Conservation (phyloP, 192 early-diverging fungal species). For the Backusella tarrabulga region DNA sequence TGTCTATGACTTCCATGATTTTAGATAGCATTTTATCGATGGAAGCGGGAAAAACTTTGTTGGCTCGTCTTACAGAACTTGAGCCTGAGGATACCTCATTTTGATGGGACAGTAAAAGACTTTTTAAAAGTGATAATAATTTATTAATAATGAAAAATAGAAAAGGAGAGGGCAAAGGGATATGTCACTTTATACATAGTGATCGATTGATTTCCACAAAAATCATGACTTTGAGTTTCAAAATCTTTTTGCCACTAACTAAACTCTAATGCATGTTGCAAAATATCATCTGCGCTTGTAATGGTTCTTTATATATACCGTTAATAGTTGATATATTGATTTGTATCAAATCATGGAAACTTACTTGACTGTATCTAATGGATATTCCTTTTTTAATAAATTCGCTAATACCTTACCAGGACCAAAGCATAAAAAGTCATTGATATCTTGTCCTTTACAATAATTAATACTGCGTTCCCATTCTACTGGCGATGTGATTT, state of each 20-base stretch:
- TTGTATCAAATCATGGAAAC: conserved; percentile 36
- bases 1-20: too few relatives aligned
- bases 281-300: conserved; percentile 26
- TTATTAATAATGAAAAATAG: neutral
- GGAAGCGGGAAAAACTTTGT: too few relatives aligned
- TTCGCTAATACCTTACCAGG: conserved; percentile 89
- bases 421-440: conserved; percentile 85
- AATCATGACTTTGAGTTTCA: conserved; percentile 1
- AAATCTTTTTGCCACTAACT: neutral
- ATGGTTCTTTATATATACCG: conserved; percentile 19
- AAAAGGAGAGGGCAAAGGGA: neutral
- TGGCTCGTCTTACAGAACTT: too few relatives aligned
- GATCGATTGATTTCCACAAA: neutral
- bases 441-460: conserved; percentile 74
- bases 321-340: neutral
- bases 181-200: neutral
- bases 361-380: conserved; percentile 64
- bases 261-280: conserved; percentile 21
- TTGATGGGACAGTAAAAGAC: neutral
- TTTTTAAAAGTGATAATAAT: neutral
- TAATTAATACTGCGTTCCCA: conserved; percentile 87
- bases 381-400: conserved; percentile 84
- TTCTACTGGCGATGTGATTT: conserved; percentile 83
- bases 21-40: too few relatives aligned
- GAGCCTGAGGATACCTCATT: neutral